Conservation (phyloP, 1,284 basidiomycete species). For the Fomitopsis pinicola region DNA sequence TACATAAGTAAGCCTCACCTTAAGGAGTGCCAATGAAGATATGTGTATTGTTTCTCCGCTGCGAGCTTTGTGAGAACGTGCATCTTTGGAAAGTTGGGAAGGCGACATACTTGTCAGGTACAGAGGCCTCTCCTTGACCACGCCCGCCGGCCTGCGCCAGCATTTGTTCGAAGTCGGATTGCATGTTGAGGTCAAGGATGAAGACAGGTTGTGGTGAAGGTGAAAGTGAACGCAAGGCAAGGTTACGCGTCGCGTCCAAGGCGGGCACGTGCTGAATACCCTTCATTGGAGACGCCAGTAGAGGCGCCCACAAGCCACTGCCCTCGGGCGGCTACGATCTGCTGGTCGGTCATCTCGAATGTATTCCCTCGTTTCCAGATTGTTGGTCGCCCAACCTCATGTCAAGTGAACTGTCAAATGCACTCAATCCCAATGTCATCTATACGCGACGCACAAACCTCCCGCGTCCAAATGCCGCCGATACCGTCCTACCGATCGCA, state of each 20-base stretch:
- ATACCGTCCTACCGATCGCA: neutral
- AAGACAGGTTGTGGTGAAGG: neutral
- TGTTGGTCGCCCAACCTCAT: constrained; percentile 17
- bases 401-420: constrained; percentile 70
- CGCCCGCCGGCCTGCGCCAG: constrained; percentile 42
- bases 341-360: constrained; percentile 27
- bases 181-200: constrained; percentile 34
- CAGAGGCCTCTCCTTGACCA: constrained; percentile 42
- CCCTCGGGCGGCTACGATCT: constrained; percentile 3
- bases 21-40: constrained; percentile 88
- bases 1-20: constrained; percentile 44
- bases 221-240: neutral
- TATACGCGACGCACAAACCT: constrained; percentile 30
- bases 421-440: constrained; percentile 62
- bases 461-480: constrained; percentile 12
- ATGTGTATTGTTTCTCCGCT: constrained; percentile 98
- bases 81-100: neutral
- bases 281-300: neutral
- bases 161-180: constrained; percentile 51
- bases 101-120: constrained; percentile 68
- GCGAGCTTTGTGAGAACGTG: constrained; percentile 4
- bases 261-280: constrained; percentile 12
- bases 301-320: constrained; percentile 17
- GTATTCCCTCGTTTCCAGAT: neutral
- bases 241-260: constrained; percentile 21